Percentiles rank a stretch among this genome's conserved stretches.
Conservation (phyloP, 2,329 filamentous ascomycete genomes). For the Fusarium dlaminii region DNA sequence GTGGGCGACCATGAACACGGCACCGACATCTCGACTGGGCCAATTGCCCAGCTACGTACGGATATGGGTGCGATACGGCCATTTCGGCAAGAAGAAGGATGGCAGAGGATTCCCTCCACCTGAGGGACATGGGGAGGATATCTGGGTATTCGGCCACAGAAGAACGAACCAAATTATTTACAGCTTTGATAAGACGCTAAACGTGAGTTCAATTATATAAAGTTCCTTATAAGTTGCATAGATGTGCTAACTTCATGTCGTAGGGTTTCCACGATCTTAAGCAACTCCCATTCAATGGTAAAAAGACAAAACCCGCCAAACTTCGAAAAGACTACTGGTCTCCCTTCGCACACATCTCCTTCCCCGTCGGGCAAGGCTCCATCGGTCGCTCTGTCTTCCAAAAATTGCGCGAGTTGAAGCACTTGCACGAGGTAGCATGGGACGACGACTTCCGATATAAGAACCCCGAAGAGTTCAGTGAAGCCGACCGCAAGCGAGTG, state of each 20-base stretch:
- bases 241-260: not conserved
- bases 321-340: constrained; percentile 75
- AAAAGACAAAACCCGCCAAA: constrained; percentile 70
- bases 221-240: not conserved
- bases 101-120: constrained; percentile 42
- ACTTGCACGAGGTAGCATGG: constrained; percentile 71
- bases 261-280: constrained; percentile 58
- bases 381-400: constrained; percentile 69
- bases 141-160: constrained; percentile 65
- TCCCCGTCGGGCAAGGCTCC: constrained; percentile 60
- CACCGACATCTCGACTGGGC: constrained; percentile 48
- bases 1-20: constrained; percentile 51
- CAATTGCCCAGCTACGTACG: constrained; percentile 55
- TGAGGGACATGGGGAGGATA: constrained; percentile 63
- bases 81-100: constrained; percentile 38
- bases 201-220: constrained; percentile 51
- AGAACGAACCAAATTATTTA: constrained; percentile 62
- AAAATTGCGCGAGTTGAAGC: constrained; percentile 71
- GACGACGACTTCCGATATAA: constrained; percentile 57
- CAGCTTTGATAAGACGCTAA: constrained; percentile 56
- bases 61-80: constrained; percentile 54
- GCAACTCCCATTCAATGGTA: constrained; percentile 73
- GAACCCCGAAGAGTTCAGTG: constrained; percentile 46
- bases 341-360: constrained; percentile 67
- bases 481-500: constrained; percentile 48